A percentile compares a stretch with the other conserved stretches of the same genome.
Conservation (phyloP, 805 yeast species). For the Diddensiella caesifluorescens region DNA sequence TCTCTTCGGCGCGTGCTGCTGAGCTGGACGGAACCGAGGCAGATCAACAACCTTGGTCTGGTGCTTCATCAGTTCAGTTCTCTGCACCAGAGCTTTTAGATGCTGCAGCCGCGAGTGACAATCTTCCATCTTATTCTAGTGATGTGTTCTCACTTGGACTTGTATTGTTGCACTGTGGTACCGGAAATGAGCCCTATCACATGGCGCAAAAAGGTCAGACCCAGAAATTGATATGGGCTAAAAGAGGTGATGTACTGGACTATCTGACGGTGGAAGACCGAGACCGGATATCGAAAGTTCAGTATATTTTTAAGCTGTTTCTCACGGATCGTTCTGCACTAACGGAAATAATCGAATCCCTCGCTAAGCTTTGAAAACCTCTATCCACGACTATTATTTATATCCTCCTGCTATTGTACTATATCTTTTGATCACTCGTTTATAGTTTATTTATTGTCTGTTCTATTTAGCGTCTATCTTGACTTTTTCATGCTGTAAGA, state of each 20-base stretch:
- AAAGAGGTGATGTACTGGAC: slow-evolving; percentile 26
- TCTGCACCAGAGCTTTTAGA: slow-evolving; percentile 46
- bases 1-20: slow-evolving; percentile 37
- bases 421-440: too few species aligned
- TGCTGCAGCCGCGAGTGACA: slow-evolving; percentile 22
- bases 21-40: slow-evolving; percentile 19
- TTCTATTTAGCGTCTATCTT: too few species aligned
- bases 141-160: slow-evolving; percentile 46
- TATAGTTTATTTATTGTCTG: too few species aligned
- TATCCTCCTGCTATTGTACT: too few species aligned
- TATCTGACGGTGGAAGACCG: slow-evolving; percentile 17
- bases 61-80: slow-evolving; percentile 37
- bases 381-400: too few species aligned
- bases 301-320: slow-evolving; percentile 7
- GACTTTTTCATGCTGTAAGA: too few species aligned
- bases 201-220: slow-evolving; percentile 28
- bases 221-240: slow-evolving; percentile 31
- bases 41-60: slow-evolving; percentile 30
- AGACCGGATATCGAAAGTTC: slow-evolving; percentile 6
- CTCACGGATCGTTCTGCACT: slow-evolving; percentile 7
- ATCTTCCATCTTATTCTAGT: slow-evolving; percentile 33
- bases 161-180: slow-evolving; percentile 41
- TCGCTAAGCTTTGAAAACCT: too few species aligned
- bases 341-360: too few species aligned
- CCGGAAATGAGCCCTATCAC: slow-evolving; percentile 43